A percentile compares a stretch with the other conserved stretches of the same genome.
Conservation (phyloP, 331 rosid genomes). For the Malus hybrid region DNA sequence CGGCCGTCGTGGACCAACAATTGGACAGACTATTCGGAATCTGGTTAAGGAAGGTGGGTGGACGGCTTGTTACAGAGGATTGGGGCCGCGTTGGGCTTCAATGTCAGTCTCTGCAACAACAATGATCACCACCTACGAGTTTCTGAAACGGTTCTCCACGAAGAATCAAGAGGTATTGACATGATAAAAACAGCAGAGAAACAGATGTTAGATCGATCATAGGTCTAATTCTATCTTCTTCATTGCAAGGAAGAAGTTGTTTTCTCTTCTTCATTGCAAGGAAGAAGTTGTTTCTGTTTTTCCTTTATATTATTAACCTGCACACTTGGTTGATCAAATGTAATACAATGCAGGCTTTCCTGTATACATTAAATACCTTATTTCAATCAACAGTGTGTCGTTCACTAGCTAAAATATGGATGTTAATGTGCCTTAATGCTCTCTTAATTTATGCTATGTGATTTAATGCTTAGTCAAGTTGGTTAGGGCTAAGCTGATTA, state of each 20-base stretch:
- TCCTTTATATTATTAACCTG: not conserved
- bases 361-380: not conserved
- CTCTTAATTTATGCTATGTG: too few relatives aligned
- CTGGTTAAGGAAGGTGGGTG: conserved; percentile 84
- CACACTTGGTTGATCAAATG: conserved; percentile 5
- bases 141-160: conserved; percentile 71
- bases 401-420: not conserved
- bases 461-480: too few relatives aligned
- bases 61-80: conserved; percentile 79
- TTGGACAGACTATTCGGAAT: conserved; percentile 63
- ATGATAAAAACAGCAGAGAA: conserved; percentile 9
- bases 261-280: not conserved
- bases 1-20: conserved; percentile 64
- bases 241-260: not conserved
- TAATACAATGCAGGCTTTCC: not conserved
- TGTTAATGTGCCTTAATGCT: not conserved
- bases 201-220: not conserved
- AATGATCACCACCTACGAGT: conserved; percentile 92
- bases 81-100: conserved; percentile 85
- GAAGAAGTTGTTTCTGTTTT: conserved; percentile 6
- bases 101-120: conserved; percentile 91
- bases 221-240: conserved; percentile 16
- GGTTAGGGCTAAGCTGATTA: too few relatives aligned
- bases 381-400: too few relatives aligned
- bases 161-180: conserved; percentile 59